phyloP scores from a whole-genome alignment of 768 basidiomycete species.

The Strobilomyces dryophilus region DNA sequence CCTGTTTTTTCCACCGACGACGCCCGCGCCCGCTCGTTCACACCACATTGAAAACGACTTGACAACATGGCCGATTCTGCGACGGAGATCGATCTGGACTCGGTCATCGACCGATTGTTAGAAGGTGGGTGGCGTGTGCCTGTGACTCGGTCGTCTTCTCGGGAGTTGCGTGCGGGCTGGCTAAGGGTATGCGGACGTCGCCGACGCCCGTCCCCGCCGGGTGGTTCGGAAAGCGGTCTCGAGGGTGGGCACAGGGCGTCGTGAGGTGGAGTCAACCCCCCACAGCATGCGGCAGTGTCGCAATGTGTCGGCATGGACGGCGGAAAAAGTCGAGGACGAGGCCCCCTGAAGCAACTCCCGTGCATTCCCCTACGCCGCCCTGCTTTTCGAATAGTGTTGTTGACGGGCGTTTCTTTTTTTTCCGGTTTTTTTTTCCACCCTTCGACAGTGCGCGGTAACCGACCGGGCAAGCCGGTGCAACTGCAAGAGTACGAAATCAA shows the following conservation, averaged over 20 bases:
- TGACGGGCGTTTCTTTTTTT: conserved; percentile 17
- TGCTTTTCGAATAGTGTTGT: conserved; percentile 6
- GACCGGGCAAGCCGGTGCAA: conserved; percentile 97
- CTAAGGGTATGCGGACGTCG: background rate
- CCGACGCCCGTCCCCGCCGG: conserved; percentile 1
- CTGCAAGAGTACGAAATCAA: conserved; percentile 99
- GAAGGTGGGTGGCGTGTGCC: conserved; percentile 71
- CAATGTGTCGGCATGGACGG: background rate
- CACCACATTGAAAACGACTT: conserved; percentile 15
- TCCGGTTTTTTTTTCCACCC: conserved; percentile 4
- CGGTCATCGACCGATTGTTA: conserved; percentile 95
- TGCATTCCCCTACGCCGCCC: background rate
- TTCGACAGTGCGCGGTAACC: conserved; percentile 86
- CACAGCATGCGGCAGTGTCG: conserved; percentile 18
- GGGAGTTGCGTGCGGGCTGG: conserved; percentile 4
- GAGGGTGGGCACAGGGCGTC: conserved; percentile 11
- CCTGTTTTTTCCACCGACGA: conserved; percentile 20
- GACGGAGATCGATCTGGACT: conserved; percentile 98
- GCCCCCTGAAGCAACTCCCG: background rate
- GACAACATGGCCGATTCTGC: conserved; percentile 67
- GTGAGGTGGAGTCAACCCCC: background rate
- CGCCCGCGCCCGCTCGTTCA: conserved; percentile 13
- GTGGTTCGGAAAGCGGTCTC: background rate
- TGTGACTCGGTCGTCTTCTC: conserved; percentile 22
- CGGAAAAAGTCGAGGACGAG: conserved; percentile 9